Evolutionary conservation across 2,329 filamentous ascomycete species (phyloP).

Genomic region (Ceratocystis alfenasii): DNA sequence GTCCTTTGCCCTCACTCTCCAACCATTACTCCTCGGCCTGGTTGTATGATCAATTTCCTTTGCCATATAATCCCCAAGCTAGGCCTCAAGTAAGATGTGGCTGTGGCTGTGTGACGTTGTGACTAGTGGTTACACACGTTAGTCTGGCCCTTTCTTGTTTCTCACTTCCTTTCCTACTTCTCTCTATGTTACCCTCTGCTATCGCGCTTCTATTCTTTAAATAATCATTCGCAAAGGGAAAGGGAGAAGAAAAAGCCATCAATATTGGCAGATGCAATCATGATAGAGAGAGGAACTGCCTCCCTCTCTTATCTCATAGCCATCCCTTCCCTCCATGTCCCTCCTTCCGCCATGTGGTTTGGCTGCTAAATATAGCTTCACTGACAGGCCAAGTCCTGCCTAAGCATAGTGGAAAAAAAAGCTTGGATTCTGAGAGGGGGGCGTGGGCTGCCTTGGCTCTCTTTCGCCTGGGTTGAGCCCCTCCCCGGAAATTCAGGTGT

Average conservation of each 20-base stretch:
- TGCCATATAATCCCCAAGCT: too few relatives aligned
- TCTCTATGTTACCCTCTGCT: not conserved
- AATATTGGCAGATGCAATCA: too few relatives aligned
- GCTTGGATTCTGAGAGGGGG: not conserved
- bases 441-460: not conserved
- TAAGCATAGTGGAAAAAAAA: not conserved
- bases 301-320: too few relatives aligned
- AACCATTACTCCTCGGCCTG: too few relatives aligned
- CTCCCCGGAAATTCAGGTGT: not conserved
- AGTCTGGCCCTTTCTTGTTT: not conserved
- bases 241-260: not conserved
- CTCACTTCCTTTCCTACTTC: not conserved
- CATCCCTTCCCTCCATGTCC: not conserved
- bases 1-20: not conserved
- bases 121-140: slow-evolving; percentile 2
- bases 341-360: not conserved
- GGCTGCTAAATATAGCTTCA: slow-evolving; percentile 5
- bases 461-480: not conserved
- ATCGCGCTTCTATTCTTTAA: too few relatives aligned
- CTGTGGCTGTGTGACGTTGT: not conserved
- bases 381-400: not conserved
- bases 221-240: not conserved
- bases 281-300: too few relatives aligned
- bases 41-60: too few relatives aligned
- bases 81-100: not conserved